A percentile compares a stretch with the other conserved stretches of the same genome.
phyloP scores from a whole-genome alignment of 495 filamentous ascomycete species.

The Aspergillus egyptiacus region DNA sequence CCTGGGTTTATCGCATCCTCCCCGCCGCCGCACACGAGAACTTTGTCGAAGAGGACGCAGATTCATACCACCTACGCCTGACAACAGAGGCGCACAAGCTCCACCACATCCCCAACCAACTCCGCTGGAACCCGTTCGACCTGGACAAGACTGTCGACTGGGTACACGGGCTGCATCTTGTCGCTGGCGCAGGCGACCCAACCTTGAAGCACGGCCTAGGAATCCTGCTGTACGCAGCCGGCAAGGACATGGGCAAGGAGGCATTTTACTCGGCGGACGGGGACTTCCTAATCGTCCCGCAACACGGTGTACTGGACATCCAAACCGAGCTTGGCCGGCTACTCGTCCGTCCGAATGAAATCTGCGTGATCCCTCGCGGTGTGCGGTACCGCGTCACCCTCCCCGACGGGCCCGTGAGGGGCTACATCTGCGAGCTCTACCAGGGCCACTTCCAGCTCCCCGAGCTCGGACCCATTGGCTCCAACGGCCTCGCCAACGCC shows the following conservation, averaged over 20 bases:
- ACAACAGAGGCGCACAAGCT: conserved; percentile 46
- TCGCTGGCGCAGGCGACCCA: conserved; percentile 79
- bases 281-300: conserved; percentile 78
- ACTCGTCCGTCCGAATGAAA: conserved; percentile 82
- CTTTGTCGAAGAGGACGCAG: conserved; percentile 53
- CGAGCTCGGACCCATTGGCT: conserved; percentile 84
- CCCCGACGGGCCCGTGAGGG: conserved; percentile 58
- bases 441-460: conserved; percentile 79
- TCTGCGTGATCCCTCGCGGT: conserved; percentile 80
- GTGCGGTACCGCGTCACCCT: conserved; percentile 69
- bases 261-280: conserved; percentile 91
- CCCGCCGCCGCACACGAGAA: conserved; percentile 76
- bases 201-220: conserved; percentile 75
- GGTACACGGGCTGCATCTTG: conserved; percentile 66
- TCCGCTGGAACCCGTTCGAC: conserved; percentile 90
- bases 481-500: conserved; percentile 78
- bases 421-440: conserved; percentile 85
- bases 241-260: conserved; percentile 68
- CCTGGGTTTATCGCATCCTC: conserved; percentile 91
- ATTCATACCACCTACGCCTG: conserved; percentile 49
- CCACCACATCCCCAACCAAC: conserved; percentile 73
- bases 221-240: conserved; percentile 76
- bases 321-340: conserved; percentile 79
- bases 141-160: conserved; percentile 67
- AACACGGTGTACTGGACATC: conserved; percentile 79